Base-by-base conservation (phyloP, 805 yeast species). In the Saccharomyces jurei region DNA sequence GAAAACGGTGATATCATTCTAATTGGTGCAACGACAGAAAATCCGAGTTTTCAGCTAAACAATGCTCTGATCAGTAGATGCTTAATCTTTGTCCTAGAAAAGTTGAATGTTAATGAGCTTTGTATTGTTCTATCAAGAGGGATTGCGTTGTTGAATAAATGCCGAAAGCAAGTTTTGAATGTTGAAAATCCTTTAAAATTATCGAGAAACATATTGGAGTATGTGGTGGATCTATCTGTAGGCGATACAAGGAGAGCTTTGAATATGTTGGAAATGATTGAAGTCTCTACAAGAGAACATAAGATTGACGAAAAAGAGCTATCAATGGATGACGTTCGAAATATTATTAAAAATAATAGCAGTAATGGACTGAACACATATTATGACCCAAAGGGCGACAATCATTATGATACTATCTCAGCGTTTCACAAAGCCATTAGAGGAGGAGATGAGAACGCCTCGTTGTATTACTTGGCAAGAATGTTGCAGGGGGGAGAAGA, bases 1-100 rank as follows among this genome's bases (percentile, higher is more conserved):
- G 99, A 94, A 67, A 74, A 80, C 29, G 98, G 98, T 2, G 82
- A 82, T 52, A 81, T 91, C 48, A 81, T 83, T 1, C 76, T 94
- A 47, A 82, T 92, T 51, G 99, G 99, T 4, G 97, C 98, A n/a
- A 94, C 99, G 0, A 91, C 98, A 0, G 99, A 94, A 66, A 94
- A 94, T 66, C 97, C 97, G 3, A 82, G 87, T 50, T 85, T 86
- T 62, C 85, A 89, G 62, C 71, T 94, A 46, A 83, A 90, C 56
- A 81, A 86, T 53, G 97, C 98, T 0, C 73, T 94, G 32, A 67
- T 89, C 28, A 88, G 96, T 5, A 73, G 99, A 54, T 88, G 96
- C 64, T 84, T 90, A 55, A 82, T 89, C 0, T 87, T 90, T 65
- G 83, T 83, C 5, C 73, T 94, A 57, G 74, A 80, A 49, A 78